phyloP scores from a whole-genome alignment of 768 basidiomycete species.

The Kwoniella botswanensis region DNA sequence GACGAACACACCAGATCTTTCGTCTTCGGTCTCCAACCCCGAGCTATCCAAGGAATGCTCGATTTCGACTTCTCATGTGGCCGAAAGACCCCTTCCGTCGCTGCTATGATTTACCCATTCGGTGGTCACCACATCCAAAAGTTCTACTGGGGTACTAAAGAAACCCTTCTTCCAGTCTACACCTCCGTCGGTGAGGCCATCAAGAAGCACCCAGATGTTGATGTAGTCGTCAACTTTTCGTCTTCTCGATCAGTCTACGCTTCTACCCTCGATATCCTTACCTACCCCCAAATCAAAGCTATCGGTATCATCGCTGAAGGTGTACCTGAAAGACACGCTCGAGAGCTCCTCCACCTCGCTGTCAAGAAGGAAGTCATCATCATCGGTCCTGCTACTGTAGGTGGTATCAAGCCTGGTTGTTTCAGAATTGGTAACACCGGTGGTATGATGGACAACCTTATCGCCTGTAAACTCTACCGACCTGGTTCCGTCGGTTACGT shows the following conservation, averaged over 20 bases:
- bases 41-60: slow-evolving; percentile 97
- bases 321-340: slow-evolving; percentile 96
- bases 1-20: slow-evolving; percentile 92
- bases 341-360: slow-evolving; percentile 91
- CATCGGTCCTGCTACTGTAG: slow-evolving; percentile 95
- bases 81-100: slow-evolving; percentile 84
- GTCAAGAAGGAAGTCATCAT: slow-evolving; percentile 85
- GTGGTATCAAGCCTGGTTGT: slow-evolving; percentile 99
- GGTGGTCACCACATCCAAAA: slow-evolving; percentile 99
- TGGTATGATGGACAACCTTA: slow-evolving; percentile 99
- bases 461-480: slow-evolving; percentile 97
- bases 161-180: slow-evolving; percentile 97
- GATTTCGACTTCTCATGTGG: slow-evolving; percentile 99
- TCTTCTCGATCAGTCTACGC: slow-evolving; percentile 91
- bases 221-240: slow-evolving; percentile 98
- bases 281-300: slow-evolving; percentile 69
- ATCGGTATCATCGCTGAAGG: slow-evolving; percentile 98
- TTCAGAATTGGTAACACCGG: slow-evolving; percentile 99
- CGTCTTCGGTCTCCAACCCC: slow-evolving; percentile 97
- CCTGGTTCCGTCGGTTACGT: slow-evolving; percentile 97
- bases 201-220: slow-evolving; percentile 92
- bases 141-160: slow-evolving; percentile 99
- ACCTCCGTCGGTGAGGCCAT: slow-evolving; percentile 87
- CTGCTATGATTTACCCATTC: slow-evolving; percentile 99
- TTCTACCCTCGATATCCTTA: slow-evolving; percentile 88